Evolutionary conservation across 768 basidiomycete genomes (phyloP).

Genomic region (Amanita phalloides): DNA sequence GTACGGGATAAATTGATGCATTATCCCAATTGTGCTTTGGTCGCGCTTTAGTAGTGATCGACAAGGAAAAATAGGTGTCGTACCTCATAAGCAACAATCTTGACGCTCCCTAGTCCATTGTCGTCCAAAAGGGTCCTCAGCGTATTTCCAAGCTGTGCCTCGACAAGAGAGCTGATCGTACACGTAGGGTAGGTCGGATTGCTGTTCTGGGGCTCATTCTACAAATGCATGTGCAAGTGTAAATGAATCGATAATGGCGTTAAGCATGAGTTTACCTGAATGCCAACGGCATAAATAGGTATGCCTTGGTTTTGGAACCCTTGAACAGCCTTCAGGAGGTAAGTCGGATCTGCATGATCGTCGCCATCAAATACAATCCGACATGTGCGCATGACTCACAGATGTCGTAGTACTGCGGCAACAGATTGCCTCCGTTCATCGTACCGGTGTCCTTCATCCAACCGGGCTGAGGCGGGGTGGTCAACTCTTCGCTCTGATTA

Average conservation of each 20-base stretch:
- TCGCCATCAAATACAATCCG: background rate
- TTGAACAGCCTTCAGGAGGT: conserved; percentile 63
- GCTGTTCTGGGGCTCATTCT: conserved; percentile 44
- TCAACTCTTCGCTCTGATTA: background rate
- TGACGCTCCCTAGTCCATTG: conserved; percentile 47
- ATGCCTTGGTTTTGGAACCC: conserved; percentile 57
- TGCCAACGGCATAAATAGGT: conserved; percentile 49
- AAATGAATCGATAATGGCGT: too few relatives aligned
- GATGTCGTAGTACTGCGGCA: conserved; percentile 31
- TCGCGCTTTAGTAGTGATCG: background rate
- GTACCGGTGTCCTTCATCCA: conserved; percentile 69
- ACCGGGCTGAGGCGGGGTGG: conserved; percentile 37
- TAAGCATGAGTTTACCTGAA: conserved; percentile 22
- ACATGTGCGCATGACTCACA: conserved; percentile 26
- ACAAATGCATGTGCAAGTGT: background rate
- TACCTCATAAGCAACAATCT: conserved; percentile 38
- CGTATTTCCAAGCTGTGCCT: conserved; percentile 46
- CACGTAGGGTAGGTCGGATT: conserved; percentile 64
- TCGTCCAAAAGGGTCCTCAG: conserved; percentile 51
- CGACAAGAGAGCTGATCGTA: conserved; percentile 38
- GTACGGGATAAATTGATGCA: conserved; percentile 52
- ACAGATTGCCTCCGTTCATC: conserved; percentile 58
- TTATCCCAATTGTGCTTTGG: conserved; percentile 60
- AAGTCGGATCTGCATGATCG: conserved; percentile 44
- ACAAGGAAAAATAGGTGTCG: background rate